These are phyloP conservation scores for Hypoxylon rubiginosum DNA, from an alignment of 2,329 filamentous ascomycete species.

Conservation along the genomic window DNA sequence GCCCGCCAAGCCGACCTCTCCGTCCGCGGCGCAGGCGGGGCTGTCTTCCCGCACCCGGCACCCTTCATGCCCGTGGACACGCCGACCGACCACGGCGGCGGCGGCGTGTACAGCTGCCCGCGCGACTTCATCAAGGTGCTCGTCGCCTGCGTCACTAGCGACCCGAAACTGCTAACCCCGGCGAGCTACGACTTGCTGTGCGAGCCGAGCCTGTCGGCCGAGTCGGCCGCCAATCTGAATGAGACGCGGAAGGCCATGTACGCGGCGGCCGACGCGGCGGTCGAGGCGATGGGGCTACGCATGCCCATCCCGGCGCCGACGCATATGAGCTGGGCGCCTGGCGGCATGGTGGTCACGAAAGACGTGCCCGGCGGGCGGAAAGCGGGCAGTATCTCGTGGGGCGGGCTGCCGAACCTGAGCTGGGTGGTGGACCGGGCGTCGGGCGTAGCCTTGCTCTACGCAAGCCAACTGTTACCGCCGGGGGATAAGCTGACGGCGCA, in stretches of 20 bases:
- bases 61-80: constrained; percentile 2
- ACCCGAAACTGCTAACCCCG: constrained; percentile 1
- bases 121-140: constrained; percentile 6
- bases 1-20: constrained; percentile 1
- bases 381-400: too few species aligned
- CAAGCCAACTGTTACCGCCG: too few species aligned
- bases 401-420: too few species aligned
- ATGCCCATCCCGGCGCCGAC: not conserved
- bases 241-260: not conserved
- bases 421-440: too few species aligned
- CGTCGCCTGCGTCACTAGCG: not conserved
- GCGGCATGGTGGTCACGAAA: too few species aligned
- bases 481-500: too few species aligned
- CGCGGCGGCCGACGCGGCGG: not conserved
- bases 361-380: too few species aligned
- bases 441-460: too few species aligned
- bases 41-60: not conserved
- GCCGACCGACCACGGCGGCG: constrained; percentile 1
- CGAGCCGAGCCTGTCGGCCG: not conserved
- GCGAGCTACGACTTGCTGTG: constrained; percentile 2
- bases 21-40: not conserved
- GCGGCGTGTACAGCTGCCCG: not conserved
- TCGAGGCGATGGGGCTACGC: not conserved
- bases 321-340: not conserved
- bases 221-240: not conserved